These are phyloP conservation scores for Talaromyces sp. DNA, from an alignment of 2,329 filamentous ascomycete genomes.

Conservation along the genomic window DNA sequence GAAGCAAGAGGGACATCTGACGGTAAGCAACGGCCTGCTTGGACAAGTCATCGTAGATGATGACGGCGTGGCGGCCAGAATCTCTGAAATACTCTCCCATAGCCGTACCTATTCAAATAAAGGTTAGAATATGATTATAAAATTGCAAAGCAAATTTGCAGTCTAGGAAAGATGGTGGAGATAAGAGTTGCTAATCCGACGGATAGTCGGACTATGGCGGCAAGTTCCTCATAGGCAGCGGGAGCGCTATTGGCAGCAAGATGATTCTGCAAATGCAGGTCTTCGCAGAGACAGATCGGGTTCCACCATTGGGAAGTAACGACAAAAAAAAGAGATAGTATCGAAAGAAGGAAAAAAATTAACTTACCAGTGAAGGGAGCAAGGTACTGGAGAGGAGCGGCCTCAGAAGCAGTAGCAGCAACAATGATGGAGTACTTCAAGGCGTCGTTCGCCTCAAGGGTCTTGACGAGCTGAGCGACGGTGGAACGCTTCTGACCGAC, in stretches of 20 bases:
- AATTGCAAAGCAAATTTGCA: background rate
- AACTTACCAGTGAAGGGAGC: constrained; percentile 77
- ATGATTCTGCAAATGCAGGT: background rate
- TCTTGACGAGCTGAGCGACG: constrained; percentile 98
- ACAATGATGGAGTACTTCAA: constrained; percentile 98
- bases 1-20: constrained; percentile 97
- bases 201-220: constrained; percentile 17
- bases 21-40: constrained; percentile 98
- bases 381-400: constrained; percentile 89
- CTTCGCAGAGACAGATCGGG: constrained; percentile 5
- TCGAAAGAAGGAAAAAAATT: constrained; percentile 24
- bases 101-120: constrained; percentile 27
- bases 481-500: constrained; percentile 99
- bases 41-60: constrained; percentile 92
- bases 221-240: constrained; percentile 19
- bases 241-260: background rate
- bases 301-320: constrained; percentile 1
- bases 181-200: constrained; percentile 19
- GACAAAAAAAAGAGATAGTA: constrained; percentile 14
- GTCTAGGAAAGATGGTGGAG: background rate
- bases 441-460: constrained; percentile 98
- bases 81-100: constrained; percentile 76
- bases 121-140: background rate
- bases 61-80: constrained; percentile 79
- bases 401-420: constrained; percentile 95